Conservation (phyloP, 345 rosid species). For the Brassica juncea region DNA sequence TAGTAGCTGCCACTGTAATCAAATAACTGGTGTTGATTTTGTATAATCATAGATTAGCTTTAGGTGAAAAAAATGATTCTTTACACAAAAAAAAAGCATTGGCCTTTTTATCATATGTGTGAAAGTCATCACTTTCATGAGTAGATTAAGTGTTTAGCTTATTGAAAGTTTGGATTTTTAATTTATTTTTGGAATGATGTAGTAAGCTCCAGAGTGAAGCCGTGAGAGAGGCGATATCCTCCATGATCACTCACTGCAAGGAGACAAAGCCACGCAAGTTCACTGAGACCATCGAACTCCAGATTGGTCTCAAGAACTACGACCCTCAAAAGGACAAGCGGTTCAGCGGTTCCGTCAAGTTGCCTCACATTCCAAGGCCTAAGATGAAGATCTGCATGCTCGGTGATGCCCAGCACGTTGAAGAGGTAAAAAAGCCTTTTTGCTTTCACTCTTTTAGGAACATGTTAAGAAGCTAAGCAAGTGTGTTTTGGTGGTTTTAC, state of each 20-base stretch:
- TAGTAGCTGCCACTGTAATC: not conserved
- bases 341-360: slow-evolving; percentile 87
- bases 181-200: slow-evolving; percentile 19
- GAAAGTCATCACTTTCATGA: not conserved
- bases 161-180: not conserved
- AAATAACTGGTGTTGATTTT: not conserved
- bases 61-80: not conserved
- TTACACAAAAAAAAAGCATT: not conserved
- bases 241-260: slow-evolving; percentile 48
- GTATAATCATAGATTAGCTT: not conserved
- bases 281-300: slow-evolving; percentile 87
- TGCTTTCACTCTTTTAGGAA: not conserved
- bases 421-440: slow-evolving; percentile 53
- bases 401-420: slow-evolving; percentile 94
- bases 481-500: not conserved
- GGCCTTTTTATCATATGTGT: not conserved
- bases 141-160: not conserved
- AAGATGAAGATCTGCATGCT: slow-evolving; percentile 97
- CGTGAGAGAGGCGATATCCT: slow-evolving; percentile 76
- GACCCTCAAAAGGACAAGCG: slow-evolving; percentile 96
- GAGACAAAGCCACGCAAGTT: slow-evolving; percentile 74
- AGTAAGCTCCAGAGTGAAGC: slow-evolving; percentile 96
- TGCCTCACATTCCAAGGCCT: slow-evolving; percentile 93
- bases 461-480: too few relatives aligned
- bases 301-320: slow-evolving; percentile 93